These are phyloP conservation scores for Vaccinium macrocarpon DNA, from an alignment of 148 eudicot genomes.

Conservation along the genomic window DNA sequence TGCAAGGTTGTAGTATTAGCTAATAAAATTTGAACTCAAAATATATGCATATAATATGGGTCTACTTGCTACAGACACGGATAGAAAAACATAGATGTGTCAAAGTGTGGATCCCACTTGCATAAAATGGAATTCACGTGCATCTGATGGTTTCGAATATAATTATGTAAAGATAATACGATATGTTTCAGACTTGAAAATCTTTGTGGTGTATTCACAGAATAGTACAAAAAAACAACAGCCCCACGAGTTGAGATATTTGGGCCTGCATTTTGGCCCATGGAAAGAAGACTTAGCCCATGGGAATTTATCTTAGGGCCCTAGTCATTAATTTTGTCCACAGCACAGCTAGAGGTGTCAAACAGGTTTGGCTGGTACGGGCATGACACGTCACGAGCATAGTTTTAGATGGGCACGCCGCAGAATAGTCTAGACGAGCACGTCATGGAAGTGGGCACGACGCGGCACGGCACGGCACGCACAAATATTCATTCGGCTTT, in stretches of 20 bases:
- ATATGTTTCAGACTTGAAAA: not conserved
- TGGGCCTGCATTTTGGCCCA: not conserved
- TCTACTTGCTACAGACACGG: not conserved
- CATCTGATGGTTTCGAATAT: not conserved
- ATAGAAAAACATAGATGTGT: not conserved
- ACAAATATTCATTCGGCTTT: too few species aligned
- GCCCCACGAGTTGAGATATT: not conserved
- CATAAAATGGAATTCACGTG: not conserved
- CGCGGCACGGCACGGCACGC: too few species aligned
- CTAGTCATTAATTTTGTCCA: too few species aligned
- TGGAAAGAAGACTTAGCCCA: not conserved
- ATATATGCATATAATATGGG: not conserved
- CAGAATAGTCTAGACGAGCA: too few species aligned
- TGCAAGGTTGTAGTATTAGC: not conserved
- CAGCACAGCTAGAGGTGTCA: too few species aligned
- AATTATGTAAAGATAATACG: too few species aligned
- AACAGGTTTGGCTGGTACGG: too few species aligned
- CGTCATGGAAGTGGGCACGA: too few species aligned
- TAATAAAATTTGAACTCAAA: not conserved
- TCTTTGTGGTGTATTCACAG: not conserved
- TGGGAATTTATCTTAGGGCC: too few species aligned
- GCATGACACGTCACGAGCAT: too few species aligned
- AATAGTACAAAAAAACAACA: not conserved
- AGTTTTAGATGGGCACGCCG: too few species aligned
- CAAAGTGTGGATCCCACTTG: not conserved